Conservation (phyloP, 73 alveolate species). For the Symbiodinium natans region DNA sequence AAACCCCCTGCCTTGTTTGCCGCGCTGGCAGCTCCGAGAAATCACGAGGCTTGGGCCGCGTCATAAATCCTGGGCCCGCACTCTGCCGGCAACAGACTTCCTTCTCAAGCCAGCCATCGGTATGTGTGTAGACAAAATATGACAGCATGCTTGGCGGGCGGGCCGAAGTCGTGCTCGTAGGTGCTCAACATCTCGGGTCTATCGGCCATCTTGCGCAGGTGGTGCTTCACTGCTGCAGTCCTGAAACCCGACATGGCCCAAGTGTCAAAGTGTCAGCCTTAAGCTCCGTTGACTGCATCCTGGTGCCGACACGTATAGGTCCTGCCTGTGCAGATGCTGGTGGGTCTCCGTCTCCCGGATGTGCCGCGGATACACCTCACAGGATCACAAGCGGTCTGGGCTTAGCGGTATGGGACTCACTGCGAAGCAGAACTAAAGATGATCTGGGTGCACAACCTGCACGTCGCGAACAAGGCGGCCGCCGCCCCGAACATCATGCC, state of each 20-base stretch:
- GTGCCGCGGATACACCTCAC: slow-evolving; percentile 82
- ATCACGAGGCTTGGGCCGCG: slow-evolving; percentile 57
- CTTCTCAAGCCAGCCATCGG: no score
- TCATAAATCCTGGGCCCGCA: slow-evolving; percentile 21
- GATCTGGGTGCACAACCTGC: slow-evolving; percentile 27
- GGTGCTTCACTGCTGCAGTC: slow-evolving; percentile 75
- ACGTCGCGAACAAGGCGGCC: slow-evolving; percentile 82
- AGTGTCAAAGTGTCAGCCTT: neutral
- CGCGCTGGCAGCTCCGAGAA: slow-evolving; percentile 26
- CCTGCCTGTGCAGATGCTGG: slow-evolving; percentile 81
- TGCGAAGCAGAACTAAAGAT: no score
- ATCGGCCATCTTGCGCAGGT: slow-evolving; percentile 68
- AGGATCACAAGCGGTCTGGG: no score
- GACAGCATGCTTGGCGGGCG: neutral
- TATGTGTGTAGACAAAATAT: no score
- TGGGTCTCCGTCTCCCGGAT: slow-evolving; percentile 86
- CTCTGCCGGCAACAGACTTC: neutral
- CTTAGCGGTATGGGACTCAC: neutral
- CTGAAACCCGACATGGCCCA: neutral
- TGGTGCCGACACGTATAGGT: neutral
- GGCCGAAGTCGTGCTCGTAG: slow-evolving; percentile 77
- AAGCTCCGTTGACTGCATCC: neutral
- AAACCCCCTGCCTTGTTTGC: neutral
- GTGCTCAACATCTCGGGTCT: slow-evolving; percentile 64
- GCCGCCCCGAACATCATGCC: slow-evolving; percentile 67